Percentiles rank a stretch among this genome's conserved stretches.
phyloP scores from a whole-genome alignment of 768 basidiomycete species.

The Boletales sp. region DNA sequence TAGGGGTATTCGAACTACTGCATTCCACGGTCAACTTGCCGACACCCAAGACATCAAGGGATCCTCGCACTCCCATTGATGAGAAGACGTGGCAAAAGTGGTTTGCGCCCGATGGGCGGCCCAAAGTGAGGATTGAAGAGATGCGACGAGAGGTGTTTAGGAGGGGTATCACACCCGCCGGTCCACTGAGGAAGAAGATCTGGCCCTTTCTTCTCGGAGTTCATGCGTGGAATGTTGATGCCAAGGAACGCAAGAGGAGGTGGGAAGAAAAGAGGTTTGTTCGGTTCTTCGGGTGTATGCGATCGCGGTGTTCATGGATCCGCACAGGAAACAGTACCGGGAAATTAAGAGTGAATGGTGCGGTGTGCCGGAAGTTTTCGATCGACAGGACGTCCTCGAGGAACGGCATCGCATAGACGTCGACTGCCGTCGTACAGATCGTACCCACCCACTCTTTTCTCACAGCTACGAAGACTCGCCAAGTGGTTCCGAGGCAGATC shows the following conservation, averaged over 20 bases:
- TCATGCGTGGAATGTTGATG: slow-evolving; percentile 71
- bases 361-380: slow-evolving; percentile 77
- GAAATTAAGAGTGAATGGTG: slow-evolving; percentile 78
- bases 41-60: slow-evolving; percentile 77
- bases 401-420: slow-evolving; percentile 95
- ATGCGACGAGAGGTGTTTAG: slow-evolving; percentile 78
- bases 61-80: slow-evolving; percentile 75
- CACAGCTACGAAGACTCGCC: slow-evolving; percentile 35
- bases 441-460: slow-evolving; percentile 87
- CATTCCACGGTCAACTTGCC: slow-evolving; percentile 78
- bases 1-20: slow-evolving; percentile 86
- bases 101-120: slow-evolving; percentile 71
- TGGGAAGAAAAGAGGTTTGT: slow-evolving; percentile 66
- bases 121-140: slow-evolving; percentile 61
- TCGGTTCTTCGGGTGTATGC: neutral
- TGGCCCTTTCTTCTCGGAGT: slow-evolving; percentile 94
- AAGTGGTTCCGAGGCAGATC: slow-evolving; percentile 52
- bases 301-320: slow-evolving; percentile 7
- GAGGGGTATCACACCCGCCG: slow-evolving; percentile 58
- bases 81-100: slow-evolving; percentile 69
- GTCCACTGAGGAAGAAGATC: slow-evolving; percentile 60
- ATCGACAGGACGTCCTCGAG: slow-evolving; percentile 76
- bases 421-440: slow-evolving; percentile 94
- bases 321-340: slow-evolving; percentile 62
- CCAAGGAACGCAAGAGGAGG: slow-evolving; percentile 51